phyloP scores from a whole-genome alignment of 441 rosid species.

The Isatis lusitanica region DNA sequence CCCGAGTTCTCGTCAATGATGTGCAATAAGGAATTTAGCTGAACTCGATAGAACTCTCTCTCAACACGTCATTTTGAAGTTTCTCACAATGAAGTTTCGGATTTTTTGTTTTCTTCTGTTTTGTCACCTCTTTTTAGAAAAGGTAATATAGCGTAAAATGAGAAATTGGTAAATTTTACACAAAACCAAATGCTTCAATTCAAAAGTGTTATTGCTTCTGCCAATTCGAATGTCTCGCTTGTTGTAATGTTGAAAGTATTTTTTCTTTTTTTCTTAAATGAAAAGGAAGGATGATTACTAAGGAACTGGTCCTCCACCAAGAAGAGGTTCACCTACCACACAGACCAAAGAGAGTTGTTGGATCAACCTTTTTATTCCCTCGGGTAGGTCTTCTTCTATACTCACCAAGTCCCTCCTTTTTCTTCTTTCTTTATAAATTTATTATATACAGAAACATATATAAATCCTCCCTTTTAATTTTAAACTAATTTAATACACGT shows the following conservation, averaged over 20 bases:
- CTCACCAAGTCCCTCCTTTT: neutral
- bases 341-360: constrained; percentile 5
- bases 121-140: too few relatives aligned
- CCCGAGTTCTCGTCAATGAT: too few relatives aligned
- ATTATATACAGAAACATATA: neutral
- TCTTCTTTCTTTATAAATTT: neutral
- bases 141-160: neutral
- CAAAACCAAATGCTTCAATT: neutral
- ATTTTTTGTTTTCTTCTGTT: too few relatives aligned
- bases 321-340: constrained; percentile 10
- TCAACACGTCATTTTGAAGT: too few relatives aligned
- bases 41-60: too few relatives aligned
- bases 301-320: neutral
- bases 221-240: neutral
- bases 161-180: neutral
- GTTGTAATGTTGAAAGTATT: neutral
- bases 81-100: too few relatives aligned
- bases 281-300: neutral
- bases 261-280: neutral
- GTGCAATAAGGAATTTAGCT: too few relatives aligned
- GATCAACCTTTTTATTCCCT: neutral
- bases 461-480: neutral
- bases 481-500: neutral
- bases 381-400: neutral
- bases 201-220: neutral